Evolutionary conservation across 495 filamentous ascomycete genomes (phyloP), one percentile per base, ranked within the genome.

Genomic region (Tuber aestivum): DNA sequence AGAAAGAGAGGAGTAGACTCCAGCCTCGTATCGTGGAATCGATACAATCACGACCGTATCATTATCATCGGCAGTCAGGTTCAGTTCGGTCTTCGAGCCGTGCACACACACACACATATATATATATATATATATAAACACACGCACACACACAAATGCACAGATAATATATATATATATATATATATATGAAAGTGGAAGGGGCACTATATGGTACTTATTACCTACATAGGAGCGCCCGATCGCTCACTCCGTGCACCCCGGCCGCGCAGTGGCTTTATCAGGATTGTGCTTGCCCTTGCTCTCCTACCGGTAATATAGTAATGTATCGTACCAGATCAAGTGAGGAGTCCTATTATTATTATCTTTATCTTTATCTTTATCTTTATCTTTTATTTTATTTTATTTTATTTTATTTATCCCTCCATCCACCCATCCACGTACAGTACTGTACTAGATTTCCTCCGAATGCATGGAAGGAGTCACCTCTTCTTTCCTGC

Each of bases 1-100:
- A n/a, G n/a, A n/a, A n/a, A n/a, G 18, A 65, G 56, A 65, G 56
- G 56, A 65, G 56, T 65, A 65, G 56, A 65, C 56, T 65, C 56
- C 56, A 65, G 27, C 12, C 56, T 21, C 56, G 56, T 32, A 65
- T 65, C 56, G 56, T 65, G 32, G 56, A 65, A n/a, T 2, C 48
- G 3, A 56, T n/a, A 56, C 48, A 32, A 65, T n/a, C 56, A 65
- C n/a, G n/a, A n/a, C n/a, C n/a, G n/a, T n/a, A n/a, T n/a, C n/a
- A n/a, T n/a, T n/a, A n/a, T n/a, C 27, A 14, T 65, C 27, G 56
- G 56, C 8, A 65, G 56, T 65, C 56, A 12, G 32, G 56, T 65
- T n/a, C n/a, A 65, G 27, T 32, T 4, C 56, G 56, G 56, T 16
- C 56, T 32, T 32, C n/a, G 32, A 21, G 56, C 56, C 56, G 56